Conservation (phyloP, 345 rosid genomes). For the Arabidopsis thaliana region DNA sequence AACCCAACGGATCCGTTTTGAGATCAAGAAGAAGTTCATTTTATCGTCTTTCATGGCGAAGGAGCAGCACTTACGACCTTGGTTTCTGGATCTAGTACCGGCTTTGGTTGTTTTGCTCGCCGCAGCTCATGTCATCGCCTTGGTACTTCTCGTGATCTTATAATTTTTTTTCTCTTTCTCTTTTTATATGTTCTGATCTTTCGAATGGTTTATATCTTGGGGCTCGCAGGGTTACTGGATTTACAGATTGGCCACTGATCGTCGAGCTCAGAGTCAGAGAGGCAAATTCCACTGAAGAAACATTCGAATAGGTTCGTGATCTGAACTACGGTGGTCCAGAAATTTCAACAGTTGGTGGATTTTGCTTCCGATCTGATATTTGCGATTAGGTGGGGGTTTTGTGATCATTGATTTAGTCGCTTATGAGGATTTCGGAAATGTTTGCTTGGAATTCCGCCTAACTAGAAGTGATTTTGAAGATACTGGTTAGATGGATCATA, state of each 20-base stretch:
- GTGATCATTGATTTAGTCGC: constrained; percentile 26
- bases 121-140: constrained; percentile 80
- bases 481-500: constrained; percentile 29
- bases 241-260: constrained; percentile 76
- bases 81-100: constrained; percentile 77
- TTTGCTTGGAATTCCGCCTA: not conserved
- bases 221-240: constrained; percentile 74
- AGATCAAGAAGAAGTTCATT: not conserved
- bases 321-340: not conserved
- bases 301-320: constrained; percentile 19
- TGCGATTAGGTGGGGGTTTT: not conserved
- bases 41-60: constrained; percentile 51
- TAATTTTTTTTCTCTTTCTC: not conserved
- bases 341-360: not conserved
- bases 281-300: constrained; percentile 64
- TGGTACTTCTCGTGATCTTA: constrained; percentile 51
- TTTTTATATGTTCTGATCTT: not conserved
- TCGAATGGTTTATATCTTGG: constrained; percentile 1
- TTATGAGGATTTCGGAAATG: constrained; percentile 10
- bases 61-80: constrained; percentile 56
- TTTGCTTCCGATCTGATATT: constrained; percentile 30
- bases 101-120: constrained; percentile 65
- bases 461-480: not conserved
- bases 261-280: constrained; percentile 73
- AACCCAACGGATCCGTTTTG: not conserved